Evolutionary conservation across 139 green algal genomes (phyloP).

Genomic region (Chlamydomonas asymmetrica): DNA sequence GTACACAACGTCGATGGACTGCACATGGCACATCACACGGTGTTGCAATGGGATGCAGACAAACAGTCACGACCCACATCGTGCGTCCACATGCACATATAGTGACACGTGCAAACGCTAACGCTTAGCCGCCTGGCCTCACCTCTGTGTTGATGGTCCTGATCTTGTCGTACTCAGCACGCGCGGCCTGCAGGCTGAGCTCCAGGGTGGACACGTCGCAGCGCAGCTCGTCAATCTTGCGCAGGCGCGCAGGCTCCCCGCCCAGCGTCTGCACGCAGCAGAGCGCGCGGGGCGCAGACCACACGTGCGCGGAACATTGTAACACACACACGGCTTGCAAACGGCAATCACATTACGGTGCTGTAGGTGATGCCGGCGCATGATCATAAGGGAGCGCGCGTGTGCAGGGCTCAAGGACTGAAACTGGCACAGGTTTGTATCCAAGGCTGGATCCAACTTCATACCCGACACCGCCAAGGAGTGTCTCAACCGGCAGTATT

Average conservation of each 20-base stretch:
- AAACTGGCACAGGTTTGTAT: too few relatives aligned
- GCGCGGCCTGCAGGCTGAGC: conserved; percentile 42
- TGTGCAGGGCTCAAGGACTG: too few relatives aligned
- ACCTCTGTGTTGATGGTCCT: conserved; percentile 49
- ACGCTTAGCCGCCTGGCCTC: conserved; percentile 22
- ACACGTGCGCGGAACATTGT: background rate
- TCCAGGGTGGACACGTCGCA: conserved; percentile 53
- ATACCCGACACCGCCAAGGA: too few relatives aligned
- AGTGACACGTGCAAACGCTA: conserved; percentile 12
- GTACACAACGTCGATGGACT: background rate
- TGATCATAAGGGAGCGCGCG: too few relatives aligned
- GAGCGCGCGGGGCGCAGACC: background rate
- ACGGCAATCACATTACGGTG: background rate
- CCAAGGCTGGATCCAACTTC: too few relatives aligned
- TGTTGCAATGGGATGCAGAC: too few relatives aligned
- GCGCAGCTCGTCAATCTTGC: conserved; percentile 36
- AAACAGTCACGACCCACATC: background rate
- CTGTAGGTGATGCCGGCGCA: background rate
- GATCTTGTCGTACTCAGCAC: conserved; percentile 58
- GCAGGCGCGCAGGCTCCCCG: background rate
- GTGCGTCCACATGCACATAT: background rate
- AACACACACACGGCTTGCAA: background rate
- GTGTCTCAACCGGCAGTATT: too few relatives aligned
- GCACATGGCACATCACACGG: background rate
- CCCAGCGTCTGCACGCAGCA: background rate